Evolutionary conservation across 2,329 filamentous ascomycete genomes (phyloP), one percentile per base, ranked within the genome.

Genomic region (Claviceps sp.): DNA sequence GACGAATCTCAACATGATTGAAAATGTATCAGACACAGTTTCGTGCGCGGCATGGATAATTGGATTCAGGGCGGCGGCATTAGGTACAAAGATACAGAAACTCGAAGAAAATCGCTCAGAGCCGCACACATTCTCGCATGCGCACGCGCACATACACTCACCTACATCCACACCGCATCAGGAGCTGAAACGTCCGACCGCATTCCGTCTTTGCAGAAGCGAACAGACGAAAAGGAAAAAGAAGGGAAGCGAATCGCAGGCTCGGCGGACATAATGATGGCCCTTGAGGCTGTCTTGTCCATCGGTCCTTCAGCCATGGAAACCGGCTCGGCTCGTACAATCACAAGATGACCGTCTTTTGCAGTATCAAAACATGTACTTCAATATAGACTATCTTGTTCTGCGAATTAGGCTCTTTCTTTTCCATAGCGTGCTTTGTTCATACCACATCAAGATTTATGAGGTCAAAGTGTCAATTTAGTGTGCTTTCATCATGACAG

Each of bases 41-140:
- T 49, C 36, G 44, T 48, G 29, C 29, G 29, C 9, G 29, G 45
- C n/a, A 20, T 47, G 52, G 49, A 48, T 48, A 49, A 42, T 50
- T 36, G 49, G 45, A 37, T 49, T 49, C 23, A 20, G 26, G 39
- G 23, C 49, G 42, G 16, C 43, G 55, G 51, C 50, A 52, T 53
- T 54, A 46, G 52, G 52, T 20, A 45, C 23, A 29, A n/a, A 47
- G 9, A 47, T 22, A 47, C 45, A 37, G 17, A 47, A 17, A 29
- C 38, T 16, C 16, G 7, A 16, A 39, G 5, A 39, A 14, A 39
- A 16, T 14, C 7, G 26, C 36, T 13, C 20, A 43, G 8, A 22
- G 9, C 11, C 17, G 14, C 17, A 43, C 40, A 22, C 40, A 20
- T 16, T 14, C 9, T 39, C 37, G n/a, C 37, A 39, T 16, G 14